A percentile compares a stretch with the other conserved stretches of the same genome.
Conservation (phyloP, 1,284 basidiomycete species). For the Cryptococcus sp. region DNA sequence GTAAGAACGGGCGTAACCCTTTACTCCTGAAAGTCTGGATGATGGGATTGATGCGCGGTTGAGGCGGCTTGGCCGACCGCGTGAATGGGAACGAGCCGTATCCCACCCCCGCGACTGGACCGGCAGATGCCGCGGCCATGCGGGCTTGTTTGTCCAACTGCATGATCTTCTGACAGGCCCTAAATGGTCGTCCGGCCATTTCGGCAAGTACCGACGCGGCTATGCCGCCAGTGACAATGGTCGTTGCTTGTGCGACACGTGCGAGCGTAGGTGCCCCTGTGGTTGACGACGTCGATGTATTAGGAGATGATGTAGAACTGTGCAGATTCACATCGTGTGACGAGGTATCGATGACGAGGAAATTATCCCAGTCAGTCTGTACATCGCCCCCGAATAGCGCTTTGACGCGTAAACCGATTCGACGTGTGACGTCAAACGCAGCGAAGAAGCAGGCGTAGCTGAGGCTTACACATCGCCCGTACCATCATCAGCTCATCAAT, state of each 20-base stretch:
- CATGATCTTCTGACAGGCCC: conserved; percentile 37
- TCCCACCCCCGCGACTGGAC: not conserved
- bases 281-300: not conserved
- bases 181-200: conserved; percentile 44
- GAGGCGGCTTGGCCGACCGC: not conserved
- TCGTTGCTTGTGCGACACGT: conserved; percentile 47
- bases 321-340: not conserved
- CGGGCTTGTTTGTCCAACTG: conserved; percentile 9
- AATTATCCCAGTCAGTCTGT: conserved; percentile 24
- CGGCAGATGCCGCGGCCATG: not conserved
- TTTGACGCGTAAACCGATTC: conserved; percentile 48
- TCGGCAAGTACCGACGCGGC: conserved; percentile 46
- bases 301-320: not conserved
- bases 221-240: conserved; percentile 50
- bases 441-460: conserved; percentile 53
- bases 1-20: conserved; percentile 37
- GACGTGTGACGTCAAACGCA: conserved; percentile 49
- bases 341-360: conserved; percentile 22
- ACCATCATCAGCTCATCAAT: conserved; percentile 9
- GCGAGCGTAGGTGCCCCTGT: conserved; percentile 38
- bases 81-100: not conserved
- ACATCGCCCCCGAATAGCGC: conserved; percentile 34
- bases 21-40: conserved; percentile 23
- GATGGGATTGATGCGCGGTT: conserved; percentile 19
- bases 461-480: conserved; percentile 18